Base-by-base conservation (phyloP, 2,329 filamentous ascomycete genomes). In the Aspergillus pseudotamarii region DNA sequence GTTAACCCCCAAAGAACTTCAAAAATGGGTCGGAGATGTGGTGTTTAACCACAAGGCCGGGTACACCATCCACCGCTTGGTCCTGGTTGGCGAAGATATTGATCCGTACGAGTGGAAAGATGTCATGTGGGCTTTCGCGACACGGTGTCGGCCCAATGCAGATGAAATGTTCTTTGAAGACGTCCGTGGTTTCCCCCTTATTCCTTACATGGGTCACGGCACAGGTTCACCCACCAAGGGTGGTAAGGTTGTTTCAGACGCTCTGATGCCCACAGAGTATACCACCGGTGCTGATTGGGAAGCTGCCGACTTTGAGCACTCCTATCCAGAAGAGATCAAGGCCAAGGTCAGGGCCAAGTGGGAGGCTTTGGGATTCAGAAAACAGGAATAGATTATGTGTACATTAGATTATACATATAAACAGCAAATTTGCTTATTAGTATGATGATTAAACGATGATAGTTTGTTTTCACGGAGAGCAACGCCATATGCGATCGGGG, bases 41-140 rank as follows among this genome's bases (percentile, higher is more conserved):
- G 69, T 84, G 6, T 76, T 76, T 61, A 69, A 71, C 41, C 66
- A 79, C 59, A 85, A 84, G 71, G 74, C 74, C 12, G 78, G 79
- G 8, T 77, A 76, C 48, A 74, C 74, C 0, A 81, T 84, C 54
- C 79, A 84, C 60, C 76, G 81, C 0, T 61, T 85, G 8, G 64
- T 84, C 0, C 66, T 85, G 0, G 77, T 83, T 0, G 83, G 83
- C 1, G 80, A 83, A 1, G 83, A 85, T 58, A 81, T 85, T 58
- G 82, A 85, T 56, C 73, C 81, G 0, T 82, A 82, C 64, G 66
- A 81, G 55, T 66, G 65, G 12, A 79, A 80, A 53, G 81, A 84
- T 36, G 79, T 85, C 8, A 79, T 83, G 58, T 85, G 79, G 79
- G 83, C 83, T 0, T 84, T 82, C 61, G 74, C 71, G 16, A 85